Evolutionary conservation across 768 basidiomycete genomes (phyloP), one percentile per base, ranked within the genome.

Genomic region (Lactifluus volemus): DNA sequence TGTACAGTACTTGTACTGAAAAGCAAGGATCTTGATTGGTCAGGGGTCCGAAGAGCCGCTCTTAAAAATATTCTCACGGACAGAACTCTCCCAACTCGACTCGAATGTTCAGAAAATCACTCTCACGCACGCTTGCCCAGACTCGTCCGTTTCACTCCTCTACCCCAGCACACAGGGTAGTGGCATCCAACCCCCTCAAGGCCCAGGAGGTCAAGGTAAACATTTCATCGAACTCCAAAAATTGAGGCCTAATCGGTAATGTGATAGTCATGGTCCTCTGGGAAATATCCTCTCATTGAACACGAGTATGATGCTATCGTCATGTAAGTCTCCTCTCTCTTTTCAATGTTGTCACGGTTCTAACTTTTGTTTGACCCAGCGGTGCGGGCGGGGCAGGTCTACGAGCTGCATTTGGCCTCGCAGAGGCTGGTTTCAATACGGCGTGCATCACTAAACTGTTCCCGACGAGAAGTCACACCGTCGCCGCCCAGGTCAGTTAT

Each of bases 301-400:
- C 97, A 99, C 72, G 95, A 98, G 73, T 98, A 93, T 74, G 96
- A 99, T 79, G 96, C 96, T 17, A 87, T 99, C 68, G 96, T 98
- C 60, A 92, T 98, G 93, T 97, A 71, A 75, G 95, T 81, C 12
- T 3, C 48, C 42, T 30, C 25, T 8, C 32, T 19, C 8, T n/a
- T 50, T 44, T 14, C 5, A 32, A 25, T 41, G 12, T 17, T 47
- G 32, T 38, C 29, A n/a, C 34, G 25, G 34, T 44, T 29, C 51
- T 49, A 32, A 58, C 34, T 17, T 19, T 51, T n/a, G 34, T 39
- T 61, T 53, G 29, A 39, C 57, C 5, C 71, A 96, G 93, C 65
- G 96, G 95, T 71, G 96, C 97, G 29, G 97, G 97, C 67, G 97
- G 97, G 74, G 97, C 97, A 53, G 97, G 97, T 76, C 82, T 99